A percentile compares a stretch with the other conserved stretches of the same genome.
Evolutionary conservation across 805 yeast species (phyloP).

Genomic region (Yarrowia sp.): DNA sequence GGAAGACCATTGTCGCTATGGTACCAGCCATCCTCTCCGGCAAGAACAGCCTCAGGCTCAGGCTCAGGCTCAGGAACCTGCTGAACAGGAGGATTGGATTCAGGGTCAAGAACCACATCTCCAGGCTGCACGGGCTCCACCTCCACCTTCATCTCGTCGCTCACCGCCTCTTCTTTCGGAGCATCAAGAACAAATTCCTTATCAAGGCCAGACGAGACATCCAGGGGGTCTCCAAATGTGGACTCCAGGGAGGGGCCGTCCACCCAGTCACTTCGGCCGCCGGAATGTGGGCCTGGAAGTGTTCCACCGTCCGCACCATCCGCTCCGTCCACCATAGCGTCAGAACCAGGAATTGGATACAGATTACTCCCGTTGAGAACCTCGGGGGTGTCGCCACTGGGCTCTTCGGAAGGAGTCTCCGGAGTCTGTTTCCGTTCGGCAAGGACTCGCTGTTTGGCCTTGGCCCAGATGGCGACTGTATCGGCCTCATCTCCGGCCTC

Average conservation of each 20-base stretch:
- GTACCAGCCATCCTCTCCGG: neutral
- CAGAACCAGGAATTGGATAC: conserved; percentile 15
- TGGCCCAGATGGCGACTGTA: neutral
- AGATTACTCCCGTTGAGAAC: conserved; percentile 14
- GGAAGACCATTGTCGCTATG: neutral
- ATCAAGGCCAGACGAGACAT: conserved; percentile 14
- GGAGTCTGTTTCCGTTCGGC: neutral
- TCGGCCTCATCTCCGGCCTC: neutral
- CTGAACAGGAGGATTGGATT: neutral
- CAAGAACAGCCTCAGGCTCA: neutral
- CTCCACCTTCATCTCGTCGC: neutral
- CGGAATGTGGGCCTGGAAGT: neutral
- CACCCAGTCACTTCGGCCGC: neutral
- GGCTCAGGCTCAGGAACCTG: neutral
- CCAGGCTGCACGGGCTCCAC: neutral
- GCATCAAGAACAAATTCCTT: conserved; percentile 3
- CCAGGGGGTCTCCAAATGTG: conserved; percentile 9
- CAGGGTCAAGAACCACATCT: neutral
- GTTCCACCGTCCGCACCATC: neutral
- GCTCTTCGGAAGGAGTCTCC: neutral
- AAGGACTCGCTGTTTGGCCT: conserved; percentile 1
- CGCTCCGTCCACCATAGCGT: conserved; percentile 4
- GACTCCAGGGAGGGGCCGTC: conserved; percentile 6
- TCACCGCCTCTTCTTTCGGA: neutral
- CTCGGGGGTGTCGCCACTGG: conserved; percentile 12